Conservation (phyloP, 805 yeast species). For the Brettanomyces anomalus region DNA sequence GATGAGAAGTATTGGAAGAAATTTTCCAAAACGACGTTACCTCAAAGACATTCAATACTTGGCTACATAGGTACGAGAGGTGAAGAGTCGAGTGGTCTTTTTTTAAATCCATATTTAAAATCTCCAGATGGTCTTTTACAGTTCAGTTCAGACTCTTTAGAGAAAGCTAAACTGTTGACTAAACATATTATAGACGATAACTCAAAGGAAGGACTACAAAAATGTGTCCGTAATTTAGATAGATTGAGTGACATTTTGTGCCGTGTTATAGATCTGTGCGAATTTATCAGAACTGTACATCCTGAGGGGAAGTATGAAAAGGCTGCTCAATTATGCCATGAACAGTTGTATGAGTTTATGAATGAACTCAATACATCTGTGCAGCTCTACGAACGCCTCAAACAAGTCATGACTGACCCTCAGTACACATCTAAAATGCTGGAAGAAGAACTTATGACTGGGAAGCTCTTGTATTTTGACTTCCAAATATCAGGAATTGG, state of each 20-base stretch:
- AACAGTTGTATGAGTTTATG: slow-evolving; percentile 87
- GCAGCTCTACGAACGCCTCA: slow-evolving; percentile 53
- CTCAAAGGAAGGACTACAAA: slow-evolving; percentile 31
- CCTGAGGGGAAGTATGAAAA: slow-evolving; percentile 62
- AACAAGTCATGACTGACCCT: slow-evolving; percentile 38
- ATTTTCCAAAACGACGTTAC: slow-evolving; percentile 28
- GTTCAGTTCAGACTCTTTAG: slow-evolving; percentile 60
- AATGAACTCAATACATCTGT: slow-evolving; percentile 81
- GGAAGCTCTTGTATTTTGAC: slow-evolving; percentile 69
- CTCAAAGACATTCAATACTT: slow-evolving; percentile 3
- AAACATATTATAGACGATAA: slow-evolving; percentile 41
- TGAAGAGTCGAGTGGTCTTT: slow-evolving; percentile 46
- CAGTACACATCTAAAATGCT: slow-evolving; percentile 34
- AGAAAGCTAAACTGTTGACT: slow-evolving; percentile 55
- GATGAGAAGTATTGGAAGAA: slow-evolving; percentile 47
- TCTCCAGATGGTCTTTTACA: slow-evolving; percentile 62
- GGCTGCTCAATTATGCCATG: slow-evolving; percentile 85
- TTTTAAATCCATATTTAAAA: slow-evolving; percentile 60
- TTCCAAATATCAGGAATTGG: slow-evolving; percentile 87
- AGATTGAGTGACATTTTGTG: slow-evolving; percentile 82
- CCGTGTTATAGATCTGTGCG: slow-evolving; percentile 89
- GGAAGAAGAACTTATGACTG: slow-evolving; percentile 76
- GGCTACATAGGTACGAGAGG: slow-evolving; percentile 1
- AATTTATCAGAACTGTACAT: slow-evolving; percentile 81
- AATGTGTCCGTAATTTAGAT: slow-evolving; percentile 63